These are phyloP conservation scores for Arthroderma sp. DNA, from an alignment of 2,329 filamentous ascomycete species.

Conservation along the genomic window DNA sequence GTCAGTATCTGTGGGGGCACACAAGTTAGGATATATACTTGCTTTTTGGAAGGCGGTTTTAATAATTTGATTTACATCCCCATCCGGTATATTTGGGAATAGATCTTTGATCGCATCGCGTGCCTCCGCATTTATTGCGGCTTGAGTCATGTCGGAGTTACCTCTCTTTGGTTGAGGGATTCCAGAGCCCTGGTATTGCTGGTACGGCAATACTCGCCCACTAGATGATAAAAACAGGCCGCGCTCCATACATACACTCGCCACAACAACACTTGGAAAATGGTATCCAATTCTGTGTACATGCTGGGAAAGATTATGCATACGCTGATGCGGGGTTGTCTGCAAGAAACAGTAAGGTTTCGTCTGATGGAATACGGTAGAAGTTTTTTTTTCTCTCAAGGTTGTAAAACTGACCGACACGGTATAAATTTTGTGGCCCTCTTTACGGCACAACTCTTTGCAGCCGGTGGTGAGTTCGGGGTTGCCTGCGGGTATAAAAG, in stretches of 20 bases:
- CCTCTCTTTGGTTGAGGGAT: conserved; percentile 11
- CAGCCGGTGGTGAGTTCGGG: conserved; percentile 46
- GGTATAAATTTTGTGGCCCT: conserved; percentile 41
- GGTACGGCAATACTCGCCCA: conserved; percentile 34
- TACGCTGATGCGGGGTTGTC: conserved; percentile 38
- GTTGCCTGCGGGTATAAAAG: conserved; percentile 47
- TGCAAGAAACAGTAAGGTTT: conserved; percentile 11
- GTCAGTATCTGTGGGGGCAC: conserved; percentile 12
- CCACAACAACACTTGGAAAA: conserved; percentile 48
- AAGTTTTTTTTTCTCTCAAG: not conserved
- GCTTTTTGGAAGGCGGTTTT: conserved; percentile 49
- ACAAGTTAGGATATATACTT: conserved; percentile 12
- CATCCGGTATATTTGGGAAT: conserved; percentile 49
- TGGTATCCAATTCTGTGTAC: conserved; percentile 51
- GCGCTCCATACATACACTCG: conserved; percentile 39
- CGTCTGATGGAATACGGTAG: too few species aligned
- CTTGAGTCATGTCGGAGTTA: conserved; percentile 25
- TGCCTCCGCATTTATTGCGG: conserved; percentile 43
- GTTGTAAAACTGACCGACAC: conserved; percentile 42
- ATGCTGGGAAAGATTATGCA: conserved; percentile 44
- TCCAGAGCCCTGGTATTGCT: conserved; percentile 17
- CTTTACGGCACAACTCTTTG: conserved; percentile 46
- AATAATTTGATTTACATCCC: conserved; percentile 45
- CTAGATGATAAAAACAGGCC: conserved; percentile 33
- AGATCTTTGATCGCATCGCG: conserved; percentile 47